Evolutionary conservation across 2,329 filamentous ascomycete species (phyloP).

Genomic region (Fusarium phyllophilum): DNA sequence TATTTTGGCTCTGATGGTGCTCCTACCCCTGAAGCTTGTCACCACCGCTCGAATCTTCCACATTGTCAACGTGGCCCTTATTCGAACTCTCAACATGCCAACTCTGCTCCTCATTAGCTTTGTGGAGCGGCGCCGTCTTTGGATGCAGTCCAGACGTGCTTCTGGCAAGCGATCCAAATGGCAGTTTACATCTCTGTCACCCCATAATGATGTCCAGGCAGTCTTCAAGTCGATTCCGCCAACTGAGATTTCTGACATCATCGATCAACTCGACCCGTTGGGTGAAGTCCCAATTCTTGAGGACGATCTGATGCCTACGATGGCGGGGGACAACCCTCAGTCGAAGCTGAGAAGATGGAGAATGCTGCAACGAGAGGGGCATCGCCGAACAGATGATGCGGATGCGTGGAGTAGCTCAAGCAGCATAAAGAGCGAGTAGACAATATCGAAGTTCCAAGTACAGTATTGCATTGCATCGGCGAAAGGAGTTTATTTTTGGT

Average conservation of each 20-base stretch:
- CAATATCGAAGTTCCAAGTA: neutral
- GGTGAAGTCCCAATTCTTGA: constrained; percentile 49
- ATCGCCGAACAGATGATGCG: constrained; percentile 16
- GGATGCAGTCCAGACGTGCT: constrained; percentile 31
- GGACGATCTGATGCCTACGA: constrained; percentile 46
- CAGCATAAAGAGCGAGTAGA: constrained; percentile 25
- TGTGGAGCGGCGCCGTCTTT: constrained; percentile 68
- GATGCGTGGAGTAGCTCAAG: constrained; percentile 27
- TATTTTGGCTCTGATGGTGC: constrained; percentile 68
- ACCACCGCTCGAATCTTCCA: constrained; percentile 74
- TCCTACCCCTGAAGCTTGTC: constrained; percentile 73
- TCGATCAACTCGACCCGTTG: constrained; percentile 49
- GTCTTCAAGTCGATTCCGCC: constrained; percentile 71
- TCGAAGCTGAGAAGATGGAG: constrained; percentile 35
- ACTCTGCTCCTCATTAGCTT: constrained; percentile 69
- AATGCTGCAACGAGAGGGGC: constrained; percentile 36
- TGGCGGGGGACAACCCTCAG: constrained; percentile 42
- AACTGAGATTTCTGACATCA: constrained; percentile 48
- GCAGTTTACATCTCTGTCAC: constrained; percentile 61
- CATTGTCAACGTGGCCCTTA: constrained; percentile 74
- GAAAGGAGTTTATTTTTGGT: constrained; percentile 19
- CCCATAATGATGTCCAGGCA: constrained; percentile 68
- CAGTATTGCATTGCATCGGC: constrained; percentile 25
- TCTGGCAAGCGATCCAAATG: constrained; percentile 46
- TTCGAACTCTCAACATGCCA: constrained; percentile 71